phyloP scores from a whole-genome alignment of 176 grass and related monocot genomes.

The Cenchrus fungigraminus region DNA sequence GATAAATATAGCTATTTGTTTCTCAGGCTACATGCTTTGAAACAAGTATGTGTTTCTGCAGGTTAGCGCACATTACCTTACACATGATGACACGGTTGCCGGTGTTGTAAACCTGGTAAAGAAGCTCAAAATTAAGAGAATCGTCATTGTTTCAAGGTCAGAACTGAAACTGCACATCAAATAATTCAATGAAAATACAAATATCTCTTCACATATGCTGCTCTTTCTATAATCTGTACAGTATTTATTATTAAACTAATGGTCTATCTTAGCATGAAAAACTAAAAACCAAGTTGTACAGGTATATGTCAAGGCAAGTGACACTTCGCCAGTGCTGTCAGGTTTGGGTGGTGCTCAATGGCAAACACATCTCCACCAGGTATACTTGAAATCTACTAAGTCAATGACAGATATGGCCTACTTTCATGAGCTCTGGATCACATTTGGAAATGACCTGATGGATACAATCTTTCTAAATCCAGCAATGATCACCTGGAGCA shows the following conservation, averaged over 20 bases:
- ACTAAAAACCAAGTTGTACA: constrained; percentile 40
- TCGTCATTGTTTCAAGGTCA: constrained; percentile 60
- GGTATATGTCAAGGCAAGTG: constrained; percentile 42
- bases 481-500: constrained; percentile 47
- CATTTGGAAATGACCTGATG: constrained; percentile 33
- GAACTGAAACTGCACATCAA: constrained; percentile 13
- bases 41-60: constrained; percentile 30
- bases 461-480: constrained; percentile 31
- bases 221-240: constrained; percentile 3
- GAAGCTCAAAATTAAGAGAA: constrained; percentile 51
- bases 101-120: constrained; percentile 57
- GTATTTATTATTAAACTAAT: neutral
- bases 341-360: constrained; percentile 52
- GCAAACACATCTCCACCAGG: constrained; percentile 58
- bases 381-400: constrained; percentile 30
- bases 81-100: constrained; percentile 45
- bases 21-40: neutral
- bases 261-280: neutral
- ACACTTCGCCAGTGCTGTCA: constrained; percentile 29
- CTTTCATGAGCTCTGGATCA: constrained; percentile 20
- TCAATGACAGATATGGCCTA: neutral
- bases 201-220: neutral
- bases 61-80: constrained; percentile 50
- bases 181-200: neutral
- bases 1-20: constrained; percentile 8